phyloP scores from a whole-genome alignment of 2,329 filamentous ascomycete genomes.

The Pyrenophora tritici-repentis region DNA sequence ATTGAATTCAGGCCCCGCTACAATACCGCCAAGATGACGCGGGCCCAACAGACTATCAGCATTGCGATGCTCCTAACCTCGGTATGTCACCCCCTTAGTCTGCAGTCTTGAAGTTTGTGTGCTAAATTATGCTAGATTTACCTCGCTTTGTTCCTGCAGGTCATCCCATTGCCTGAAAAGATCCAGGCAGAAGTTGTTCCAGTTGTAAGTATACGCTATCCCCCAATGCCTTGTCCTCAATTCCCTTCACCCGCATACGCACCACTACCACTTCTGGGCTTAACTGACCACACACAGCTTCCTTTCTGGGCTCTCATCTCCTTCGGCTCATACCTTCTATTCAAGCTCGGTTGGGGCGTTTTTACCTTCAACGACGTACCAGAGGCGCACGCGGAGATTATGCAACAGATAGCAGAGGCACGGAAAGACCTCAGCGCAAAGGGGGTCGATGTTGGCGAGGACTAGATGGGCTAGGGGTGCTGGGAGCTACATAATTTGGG shows the following conservation, averaged over 20 bases:
- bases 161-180: slow-evolving; percentile 77
- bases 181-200: slow-evolving; percentile 87
- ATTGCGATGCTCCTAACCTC: slow-evolving; percentile 85
- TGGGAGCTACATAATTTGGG: slow-evolving; percentile 6
- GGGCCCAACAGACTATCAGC: slow-evolving; percentile 90
- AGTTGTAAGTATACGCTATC: slow-evolving; percentile 67
- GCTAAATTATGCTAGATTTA: slow-evolving; percentile 70
- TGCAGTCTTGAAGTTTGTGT: slow-evolving; percentile 7
- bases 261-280: background rate
- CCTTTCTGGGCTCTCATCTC: slow-evolving; percentile 91
- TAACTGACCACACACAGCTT: slow-evolving; percentile 60
- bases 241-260: background rate
- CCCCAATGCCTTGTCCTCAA: background rate
- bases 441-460: slow-evolving; percentile 78
- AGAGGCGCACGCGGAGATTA: slow-evolving; percentile 85
- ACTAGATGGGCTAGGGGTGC: slow-evolving; percentile 11
- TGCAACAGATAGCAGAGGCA: slow-evolving; percentile 79
- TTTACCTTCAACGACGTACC: slow-evolving; percentile 97
- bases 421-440: slow-evolving; percentile 73
- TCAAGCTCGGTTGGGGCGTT: slow-evolving; percentile 88
- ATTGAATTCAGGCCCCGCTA: slow-evolving; percentile 7
- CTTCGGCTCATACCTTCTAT: slow-evolving; percentile 89
- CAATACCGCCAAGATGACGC: slow-evolving; percentile 72
- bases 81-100: slow-evolving; percentile 59
- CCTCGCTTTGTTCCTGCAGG: slow-evolving; percentile 80